Conservation (phyloP, 164 flowering plant species). For the Nymphaea colorata region DNA sequence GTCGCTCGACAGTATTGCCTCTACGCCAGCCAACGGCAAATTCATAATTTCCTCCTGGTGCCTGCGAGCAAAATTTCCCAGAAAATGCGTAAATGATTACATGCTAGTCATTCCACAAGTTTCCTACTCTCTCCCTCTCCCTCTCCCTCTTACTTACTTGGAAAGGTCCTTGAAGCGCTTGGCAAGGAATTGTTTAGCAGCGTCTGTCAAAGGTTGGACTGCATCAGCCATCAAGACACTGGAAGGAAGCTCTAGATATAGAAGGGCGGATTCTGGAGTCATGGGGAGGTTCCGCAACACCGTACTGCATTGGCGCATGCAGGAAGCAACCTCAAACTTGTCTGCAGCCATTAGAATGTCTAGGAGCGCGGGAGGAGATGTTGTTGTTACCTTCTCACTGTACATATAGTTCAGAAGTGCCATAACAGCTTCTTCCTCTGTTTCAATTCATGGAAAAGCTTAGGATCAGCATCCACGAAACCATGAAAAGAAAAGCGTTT, state of each 20-base stretch:
- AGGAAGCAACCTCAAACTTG: conserved; percentile 94
- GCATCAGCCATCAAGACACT: conserved; percentile 84
- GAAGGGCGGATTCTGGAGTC: conserved; percentile 90
- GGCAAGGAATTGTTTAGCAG: conserved; percentile 82
- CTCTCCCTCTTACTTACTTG: conserved; percentile 28
- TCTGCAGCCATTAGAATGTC: conserved; percentile 99
- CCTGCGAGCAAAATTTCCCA: conserved; percentile 22
- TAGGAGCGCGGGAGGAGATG: conserved; percentile 51
- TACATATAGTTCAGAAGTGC: conserved; percentile 94
- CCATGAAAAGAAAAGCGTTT: neutral
- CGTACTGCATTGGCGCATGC: conserved; percentile 87
- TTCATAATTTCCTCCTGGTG: conserved; percentile 70
- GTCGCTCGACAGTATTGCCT: conserved; percentile 74
- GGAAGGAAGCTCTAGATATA: conserved; percentile 90
- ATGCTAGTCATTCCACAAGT: no score
- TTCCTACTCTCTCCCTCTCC: no score
- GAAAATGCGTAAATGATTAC: no score
- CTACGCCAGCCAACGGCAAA: conserved; percentile 77
- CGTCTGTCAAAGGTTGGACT: conserved; percentile 78
- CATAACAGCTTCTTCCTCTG: conserved; percentile 97
- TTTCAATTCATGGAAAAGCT: conserved; percentile 7
- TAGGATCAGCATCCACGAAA: neutral
- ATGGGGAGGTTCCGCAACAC: conserved; percentile 59
- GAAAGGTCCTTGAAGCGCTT: conserved; percentile 62
- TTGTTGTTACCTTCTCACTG: conserved; percentile 47